Evolutionary conservation across 345 rosid species (phyloP), one percentile per base, ranked within the genome.

Genomic region (Gossypium bickii): DNA sequence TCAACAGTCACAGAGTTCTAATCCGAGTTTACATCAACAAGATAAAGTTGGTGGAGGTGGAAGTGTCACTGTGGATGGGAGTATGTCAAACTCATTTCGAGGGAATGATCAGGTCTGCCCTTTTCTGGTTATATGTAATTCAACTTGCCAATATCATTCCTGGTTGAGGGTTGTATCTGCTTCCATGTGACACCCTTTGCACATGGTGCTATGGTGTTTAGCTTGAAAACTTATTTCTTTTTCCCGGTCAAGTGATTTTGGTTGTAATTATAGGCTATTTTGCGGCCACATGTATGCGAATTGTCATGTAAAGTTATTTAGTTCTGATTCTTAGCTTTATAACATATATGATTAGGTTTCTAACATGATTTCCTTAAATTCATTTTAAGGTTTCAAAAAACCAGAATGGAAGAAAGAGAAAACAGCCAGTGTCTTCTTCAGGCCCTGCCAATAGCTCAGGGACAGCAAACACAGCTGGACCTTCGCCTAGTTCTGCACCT

Each of bases 371-470:
- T 80, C 76, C 52, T 80, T 61, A 44, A 34, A 78, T 82, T 76
- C 69, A 66, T 78, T 74, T 87, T 76, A 88, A 95, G 99, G 97
- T 87, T 74, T 80, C 92, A 52, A 95, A 95, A 89, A 93, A 83
- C 83, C 99, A 89, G 85, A 84, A 82, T 82, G 99, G 96, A 78
- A 93, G 98, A 77, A 95, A 95, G 85, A 87, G 99, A 76, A 95
- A 95, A 82, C 99, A 95, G 79, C 98, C 99, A 0, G 97, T 87
- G 78, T 90, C 99, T 59, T 94, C 98, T 81, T 93, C 99, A 67
- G 99, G 98, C 41, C 96, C 99, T 81, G 99, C 99, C 76, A 95
- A 93, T 83, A 95, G 99, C 83, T 83, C 99, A 9, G 99, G 99
- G 77, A 95, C 99, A 78, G 98, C 93, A 57, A 95, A 95, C 82